phyloP scores from a whole-genome alignment of 2,329 filamentous ascomycete species.

The Paracorniculantispora psalliotae region DNA sequence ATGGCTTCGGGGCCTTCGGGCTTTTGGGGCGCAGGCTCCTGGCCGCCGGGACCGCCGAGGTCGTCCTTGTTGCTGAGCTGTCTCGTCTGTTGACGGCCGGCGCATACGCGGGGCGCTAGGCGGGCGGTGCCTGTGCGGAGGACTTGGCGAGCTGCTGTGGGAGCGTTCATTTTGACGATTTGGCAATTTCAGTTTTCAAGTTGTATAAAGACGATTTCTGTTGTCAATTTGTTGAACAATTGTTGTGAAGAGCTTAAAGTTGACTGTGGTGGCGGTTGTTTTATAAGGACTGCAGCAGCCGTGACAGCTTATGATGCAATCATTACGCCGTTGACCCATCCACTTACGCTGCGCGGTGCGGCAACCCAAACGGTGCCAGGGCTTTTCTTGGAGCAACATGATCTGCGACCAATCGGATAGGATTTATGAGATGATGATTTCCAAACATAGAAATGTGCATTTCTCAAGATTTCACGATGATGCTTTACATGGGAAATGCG shows the following conservation, averaged over 20 bases:
- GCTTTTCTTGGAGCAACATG: neutral
- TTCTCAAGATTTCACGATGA: neutral
- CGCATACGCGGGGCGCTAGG: neutral
- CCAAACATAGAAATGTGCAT: neutral
- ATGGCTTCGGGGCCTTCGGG: slow-evolving; percentile 26
- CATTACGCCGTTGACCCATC: neutral
- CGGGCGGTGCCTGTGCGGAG: slow-evolving; percentile 1
- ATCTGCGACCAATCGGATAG: neutral
- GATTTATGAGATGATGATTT: neutral
- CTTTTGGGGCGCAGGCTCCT: slow-evolving; percentile 23
- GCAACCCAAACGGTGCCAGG: neutral
- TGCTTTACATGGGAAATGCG: neutral
- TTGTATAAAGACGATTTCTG: neutral
- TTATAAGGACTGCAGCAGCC: neutral
- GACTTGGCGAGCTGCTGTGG: slow-evolving; percentile 1
- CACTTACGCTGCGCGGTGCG: neutral
- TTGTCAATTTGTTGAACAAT: neutral
- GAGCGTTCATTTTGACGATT: neutral
- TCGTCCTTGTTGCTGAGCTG: slow-evolving; percentile 19
- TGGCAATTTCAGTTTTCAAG: too few relatives aligned
- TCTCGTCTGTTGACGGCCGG: neutral
- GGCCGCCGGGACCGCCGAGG: slow-evolving; percentile 31
- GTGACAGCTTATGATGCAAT: slow-evolving; percentile 7
- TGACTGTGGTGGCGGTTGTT: neutral
- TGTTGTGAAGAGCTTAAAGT: neutral